Evolutionary conservation across 148 eudicot species (phyloP).

Genomic region (Rhododendron molle): DNA sequence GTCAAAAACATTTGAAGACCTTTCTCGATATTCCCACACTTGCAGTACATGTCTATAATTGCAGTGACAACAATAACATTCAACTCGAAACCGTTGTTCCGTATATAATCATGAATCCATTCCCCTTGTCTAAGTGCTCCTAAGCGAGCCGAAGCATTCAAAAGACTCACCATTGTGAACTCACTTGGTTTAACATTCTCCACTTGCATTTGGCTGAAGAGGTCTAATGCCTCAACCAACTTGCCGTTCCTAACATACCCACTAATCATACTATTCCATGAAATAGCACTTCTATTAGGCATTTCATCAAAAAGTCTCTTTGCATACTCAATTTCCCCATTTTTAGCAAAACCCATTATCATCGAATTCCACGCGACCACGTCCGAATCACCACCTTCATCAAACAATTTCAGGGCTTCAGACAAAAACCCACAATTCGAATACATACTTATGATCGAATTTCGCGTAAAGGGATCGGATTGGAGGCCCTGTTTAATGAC

Average conservation of each 20-base stretch:
- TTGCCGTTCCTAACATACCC: slow-evolving; percentile 47
- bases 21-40: slow-evolving; percentile 45
- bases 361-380: slow-evolving; percentile 56
- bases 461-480: slow-evolving; percentile 31
- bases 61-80: slow-evolving; percentile 46
- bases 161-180: slow-evolving; percentile 53
- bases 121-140: slow-evolving; percentile 50
- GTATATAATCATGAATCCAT: slow-evolving; percentile 37
- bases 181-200: slow-evolving; percentile 33
- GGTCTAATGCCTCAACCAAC: slow-evolving; percentile 34
- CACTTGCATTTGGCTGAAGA: slow-evolving; percentile 37
- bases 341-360: slow-evolving; percentile 51
- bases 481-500: slow-evolving; percentile 36
- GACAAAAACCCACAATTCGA: slow-evolving; percentile 40
- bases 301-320: slow-evolving; percentile 42
- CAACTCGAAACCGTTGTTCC: slow-evolving; percentile 25
- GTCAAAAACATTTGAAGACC: slow-evolving; percentile 31
- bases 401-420: slow-evolving; percentile 37
- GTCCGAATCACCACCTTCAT: slow-evolving; percentile 29
- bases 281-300: slow-evolving; percentile 35
- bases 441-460: slow-evolving; percentile 49
- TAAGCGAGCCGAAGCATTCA: slow-evolving; percentile 49
- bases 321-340: slow-evolving; percentile 31
- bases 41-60: slow-evolving; percentile 51
- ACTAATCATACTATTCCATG: slow-evolving; percentile 62